Conservation (phyloP, 2,329 filamentous ascomycete genomes). For the Aspergillus sp. region DNA sequence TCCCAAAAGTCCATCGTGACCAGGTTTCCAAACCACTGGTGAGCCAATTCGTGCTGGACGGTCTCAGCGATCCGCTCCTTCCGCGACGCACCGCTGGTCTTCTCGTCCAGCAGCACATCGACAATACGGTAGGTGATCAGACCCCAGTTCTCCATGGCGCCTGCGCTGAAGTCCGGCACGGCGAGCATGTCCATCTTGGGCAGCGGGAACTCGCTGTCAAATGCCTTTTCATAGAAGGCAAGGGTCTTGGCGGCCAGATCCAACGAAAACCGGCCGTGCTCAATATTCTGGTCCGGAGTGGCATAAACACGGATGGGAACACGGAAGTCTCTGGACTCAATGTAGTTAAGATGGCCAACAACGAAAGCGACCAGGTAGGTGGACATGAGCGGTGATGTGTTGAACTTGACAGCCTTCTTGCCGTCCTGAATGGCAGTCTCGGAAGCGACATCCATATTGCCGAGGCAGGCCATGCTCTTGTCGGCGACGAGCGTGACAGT, state of each 20-base stretch:
- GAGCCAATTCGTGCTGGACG: constrained; percentile 91
- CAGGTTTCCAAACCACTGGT: constrained; percentile 97
- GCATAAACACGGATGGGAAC: constrained; percentile 91
- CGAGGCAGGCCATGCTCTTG: constrained; percentile 80
- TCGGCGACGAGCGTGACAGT: constrained; percentile 86
- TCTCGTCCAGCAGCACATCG: constrained; percentile 82
- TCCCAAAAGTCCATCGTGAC: constrained; percentile 99
- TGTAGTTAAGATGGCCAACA: constrained; percentile 84
- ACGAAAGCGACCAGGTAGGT: constrained; percentile 93
- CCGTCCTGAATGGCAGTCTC: constrained; percentile 62
- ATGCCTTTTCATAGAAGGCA: constrained; percentile 91
- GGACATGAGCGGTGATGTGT: constrained; percentile 86
- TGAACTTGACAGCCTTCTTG: constrained; percentile 84
- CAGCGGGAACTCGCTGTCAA: constrained; percentile 74
- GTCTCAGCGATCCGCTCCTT: constrained; percentile 93
- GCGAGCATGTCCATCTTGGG: constrained; percentile 97
- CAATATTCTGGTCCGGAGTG: constrained; percentile 78
- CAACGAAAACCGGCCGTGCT: constrained; percentile 82
- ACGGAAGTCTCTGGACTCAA: constrained; percentile 84
- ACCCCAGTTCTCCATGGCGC: constrained; percentile 98
- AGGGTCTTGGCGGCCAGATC: constrained; percentile 83
- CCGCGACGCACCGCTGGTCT: constrained; percentile 75
- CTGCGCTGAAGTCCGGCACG: constrained; percentile 89
- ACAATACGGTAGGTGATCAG: constrained; percentile 91
- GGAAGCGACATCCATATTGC: constrained; percentile 89